Base-by-base conservation (phyloP, 495 filamentous ascomycete genomes). In the Staphylotrichum longicolle region DNA sequence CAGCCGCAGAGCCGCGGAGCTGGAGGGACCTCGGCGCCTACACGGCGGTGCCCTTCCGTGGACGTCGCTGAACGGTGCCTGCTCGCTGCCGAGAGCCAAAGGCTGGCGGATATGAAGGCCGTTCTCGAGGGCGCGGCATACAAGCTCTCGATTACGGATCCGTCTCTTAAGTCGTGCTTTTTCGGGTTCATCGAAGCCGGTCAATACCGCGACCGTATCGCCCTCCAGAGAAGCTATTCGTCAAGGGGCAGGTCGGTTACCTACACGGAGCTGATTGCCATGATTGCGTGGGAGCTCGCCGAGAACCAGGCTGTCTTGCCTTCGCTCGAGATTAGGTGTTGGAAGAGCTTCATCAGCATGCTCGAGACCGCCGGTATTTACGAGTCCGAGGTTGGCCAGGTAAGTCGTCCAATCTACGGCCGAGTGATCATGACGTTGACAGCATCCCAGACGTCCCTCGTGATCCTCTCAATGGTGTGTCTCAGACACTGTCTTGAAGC, bases 231-330 rank as follows among this genome's bases (percentile, higher is more conserved):
- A n/a, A 49, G 58, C 4, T 54, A 60, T 20, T 54, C 57, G 9
- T 34, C 64, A 10, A 64, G 68, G 10, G 65, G 65, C 15, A 64
- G 58, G 12, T 59, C 63, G 4, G 49, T 70, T 5, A 63, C 63
- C 6, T 73, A 72, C 50, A 55, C 68, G 7, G 71, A 73, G 52
- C 49, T 73, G n/a, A 67, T 68, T 15, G 73, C 74, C 46, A 70
- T 68, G 50, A 73, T 70, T 54, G 62, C 68, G n/a, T 74, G 72
- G 75, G 72, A 75, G 70, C 67, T 77, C 64, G 62, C 75, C 49
- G 57, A 74, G 60, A 72, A 72, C 41, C 59, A 65, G 12, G 30
- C 34, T 2, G 30, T 66, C 1, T 14, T 70, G 44, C 48, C 57
- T 3, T 40, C 68, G n/a, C 64, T 72, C 3, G 70, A 72, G 46